phyloP scores from a whole-genome alignment of 2,329 filamentous ascomycete species.

The Onygenales sp. region DNA sequence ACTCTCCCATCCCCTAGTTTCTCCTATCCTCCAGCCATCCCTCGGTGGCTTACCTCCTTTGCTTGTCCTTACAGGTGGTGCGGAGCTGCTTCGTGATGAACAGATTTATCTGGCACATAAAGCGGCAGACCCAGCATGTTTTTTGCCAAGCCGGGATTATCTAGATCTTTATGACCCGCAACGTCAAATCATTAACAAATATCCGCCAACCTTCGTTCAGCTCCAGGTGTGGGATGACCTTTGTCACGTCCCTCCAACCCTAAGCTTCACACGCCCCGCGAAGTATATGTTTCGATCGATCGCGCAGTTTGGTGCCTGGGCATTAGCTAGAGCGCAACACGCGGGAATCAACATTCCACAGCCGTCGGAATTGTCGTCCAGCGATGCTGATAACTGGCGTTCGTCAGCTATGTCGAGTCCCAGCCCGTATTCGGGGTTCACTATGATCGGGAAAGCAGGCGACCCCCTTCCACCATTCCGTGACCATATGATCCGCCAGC shows the following conservation, averaged over 20 bases:
- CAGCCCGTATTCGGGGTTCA: conserved; percentile 14
- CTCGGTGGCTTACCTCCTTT: conserved; percentile 83
- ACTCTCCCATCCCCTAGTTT: conserved; percentile 78
- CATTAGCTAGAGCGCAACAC: conserved; percentile 71
- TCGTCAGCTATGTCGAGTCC: background rate
- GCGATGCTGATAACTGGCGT: conserved; percentile 15
- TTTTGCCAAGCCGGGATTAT: conserved; percentile 57
- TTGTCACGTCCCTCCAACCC: conserved; percentile 81
- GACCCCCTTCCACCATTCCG: conserved; percentile 72
- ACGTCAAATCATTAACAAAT: conserved; percentile 47
- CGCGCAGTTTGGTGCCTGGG: conserved; percentile 90
- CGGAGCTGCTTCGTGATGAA: conserved; percentile 83
- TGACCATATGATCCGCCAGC: conserved; percentile 84
- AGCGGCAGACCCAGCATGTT: conserved; percentile 71
- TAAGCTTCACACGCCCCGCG: conserved; percentile 93
- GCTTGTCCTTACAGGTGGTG: conserved; percentile 77
- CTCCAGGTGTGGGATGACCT: conserved; percentile 94
- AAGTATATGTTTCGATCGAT: conserved; percentile 93
- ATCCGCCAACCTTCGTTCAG: conserved; percentile 80
- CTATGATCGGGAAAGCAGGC: conserved; percentile 71
- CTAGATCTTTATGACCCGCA: conserved; percentile 55
- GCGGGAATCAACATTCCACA: conserved; percentile 67
- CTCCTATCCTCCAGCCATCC: conserved; percentile 76
- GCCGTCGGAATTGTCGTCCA: conserved; percentile 64
- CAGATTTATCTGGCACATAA: conserved; percentile 95